phyloP scores from a whole-genome alignment of 2,329 filamentous ascomycete genomes.

The Microcyclospora pomicola region DNA sequence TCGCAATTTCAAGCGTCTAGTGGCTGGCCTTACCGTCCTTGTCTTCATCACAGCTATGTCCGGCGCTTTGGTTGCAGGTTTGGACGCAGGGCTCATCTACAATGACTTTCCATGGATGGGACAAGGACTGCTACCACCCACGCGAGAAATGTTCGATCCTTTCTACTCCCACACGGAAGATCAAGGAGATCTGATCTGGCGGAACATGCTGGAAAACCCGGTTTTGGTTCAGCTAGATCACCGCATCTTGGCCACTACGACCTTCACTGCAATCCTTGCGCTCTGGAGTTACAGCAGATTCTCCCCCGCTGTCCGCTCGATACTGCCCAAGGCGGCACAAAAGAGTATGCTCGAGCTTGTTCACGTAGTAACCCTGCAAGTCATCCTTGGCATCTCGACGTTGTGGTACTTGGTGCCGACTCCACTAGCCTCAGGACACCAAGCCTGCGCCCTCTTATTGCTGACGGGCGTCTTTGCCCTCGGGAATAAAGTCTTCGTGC shows the following conservation, averaged over 20 bases:
- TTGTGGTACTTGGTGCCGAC: slow-evolving; percentile 89
- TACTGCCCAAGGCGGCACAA: slow-evolving; percentile 45
- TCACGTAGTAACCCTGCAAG: slow-evolving; percentile 70
- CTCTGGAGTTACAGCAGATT: slow-evolving; percentile 71
- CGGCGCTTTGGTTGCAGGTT: slow-evolving; percentile 80
- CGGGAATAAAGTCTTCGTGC: slow-evolving; percentile 63
- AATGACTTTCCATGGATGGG: slow-evolving; percentile 99
- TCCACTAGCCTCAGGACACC: slow-evolving; percentile 76
- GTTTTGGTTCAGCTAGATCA: slow-evolving; percentile 92
- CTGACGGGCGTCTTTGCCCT: slow-evolving; percentile 71
- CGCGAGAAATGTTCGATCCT: slow-evolving; percentile 65
- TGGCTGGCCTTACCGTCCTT: slow-evolving; percentile 55
- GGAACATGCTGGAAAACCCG: slow-evolving; percentile 95
- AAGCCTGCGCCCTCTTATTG: slow-evolving; percentile 76
- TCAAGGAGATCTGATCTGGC: slow-evolving; percentile 78
- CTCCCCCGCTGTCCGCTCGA: slow-evolving; percentile 46
- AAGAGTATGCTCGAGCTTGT: slow-evolving; percentile 68
- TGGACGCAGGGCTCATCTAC: slow-evolving; percentile 95
- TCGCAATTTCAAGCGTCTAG: slow-evolving; percentile 56
- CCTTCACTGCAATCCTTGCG: slow-evolving; percentile 65
- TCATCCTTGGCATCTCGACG: slow-evolving; percentile 74
- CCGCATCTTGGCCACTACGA: slow-evolving; percentile 78
- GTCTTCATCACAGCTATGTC: slow-evolving; percentile 89
- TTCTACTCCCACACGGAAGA: slow-evolving; percentile 75
- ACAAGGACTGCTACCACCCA: slow-evolving; percentile 63